Conservation (phyloP, 176 grass and related monocot genomes). For the Lolium rigidum region DNA sequence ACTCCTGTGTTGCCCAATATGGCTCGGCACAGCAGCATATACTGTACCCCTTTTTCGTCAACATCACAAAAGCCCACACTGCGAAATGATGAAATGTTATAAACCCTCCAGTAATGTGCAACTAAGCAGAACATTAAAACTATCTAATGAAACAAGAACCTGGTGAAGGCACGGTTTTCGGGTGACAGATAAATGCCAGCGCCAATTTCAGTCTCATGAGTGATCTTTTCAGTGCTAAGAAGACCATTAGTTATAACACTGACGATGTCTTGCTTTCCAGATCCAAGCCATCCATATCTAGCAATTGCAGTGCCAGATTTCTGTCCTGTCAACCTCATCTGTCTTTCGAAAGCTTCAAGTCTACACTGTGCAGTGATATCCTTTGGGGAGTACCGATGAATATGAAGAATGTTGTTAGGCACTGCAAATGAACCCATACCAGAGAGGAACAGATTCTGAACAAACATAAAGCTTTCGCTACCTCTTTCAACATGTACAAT, state of each 20-base stretch:
- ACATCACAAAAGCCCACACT: constrained; percentile 67
- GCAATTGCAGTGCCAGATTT: constrained; percentile 41
- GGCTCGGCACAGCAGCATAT: constrained; percentile 62
- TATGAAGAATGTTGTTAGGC: constrained; percentile 52
- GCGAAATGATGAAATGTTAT: constrained; percentile 26
- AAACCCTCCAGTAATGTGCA: background rate
- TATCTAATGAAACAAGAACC: constrained; percentile 24
- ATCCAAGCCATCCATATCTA: constrained; percentile 65
- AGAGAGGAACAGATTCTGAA: constrained; percentile 55
- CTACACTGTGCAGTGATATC: constrained; percentile 38
- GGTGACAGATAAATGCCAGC: constrained; percentile 44
- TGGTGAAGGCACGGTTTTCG: constrained; percentile 49
- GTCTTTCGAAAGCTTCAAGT: constrained; percentile 53
- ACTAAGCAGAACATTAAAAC: constrained; percentile 8
- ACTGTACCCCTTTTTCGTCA: constrained; percentile 71
- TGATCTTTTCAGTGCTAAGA: constrained; percentile 24
- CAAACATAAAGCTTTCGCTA: constrained; percentile 43
- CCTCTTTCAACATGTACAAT: constrained; percentile 53
- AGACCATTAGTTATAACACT: constrained; percentile 57
- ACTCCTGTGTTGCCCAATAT: constrained; percentile 54
- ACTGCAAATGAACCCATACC: constrained; percentile 63
- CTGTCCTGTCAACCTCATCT: constrained; percentile 28
- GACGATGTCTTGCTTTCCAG: constrained; percentile 53
- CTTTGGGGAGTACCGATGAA: constrained; percentile 51
- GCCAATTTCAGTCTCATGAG: constrained; percentile 1